Conservation (phyloP, 352 stramenopile species). For the Globisporangium cederbergense region DNA sequence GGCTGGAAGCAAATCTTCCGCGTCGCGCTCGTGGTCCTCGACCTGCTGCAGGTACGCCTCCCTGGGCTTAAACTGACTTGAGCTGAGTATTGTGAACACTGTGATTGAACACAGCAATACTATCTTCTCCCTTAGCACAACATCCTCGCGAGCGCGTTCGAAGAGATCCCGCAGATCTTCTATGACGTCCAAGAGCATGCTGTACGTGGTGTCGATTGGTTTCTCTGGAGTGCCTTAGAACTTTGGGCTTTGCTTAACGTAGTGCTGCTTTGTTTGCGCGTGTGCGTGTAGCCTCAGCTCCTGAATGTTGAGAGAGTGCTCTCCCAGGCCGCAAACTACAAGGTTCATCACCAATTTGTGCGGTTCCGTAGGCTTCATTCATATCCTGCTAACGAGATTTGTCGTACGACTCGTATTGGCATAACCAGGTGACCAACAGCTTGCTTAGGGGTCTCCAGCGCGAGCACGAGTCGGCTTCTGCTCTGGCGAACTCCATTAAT, state of each 20-base stretch:
- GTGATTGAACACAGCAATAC: background rate
- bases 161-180: conserved; percentile 73
- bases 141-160: conserved; percentile 58
- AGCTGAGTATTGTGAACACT: background rate
- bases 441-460: background rate
- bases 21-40: conserved; percentile 53
- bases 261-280: no score
- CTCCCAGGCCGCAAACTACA: background rate
- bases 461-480: background rate
- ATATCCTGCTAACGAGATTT: no score
- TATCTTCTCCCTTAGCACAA: conserved; percentile 23
- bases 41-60: conserved; percentile 37
- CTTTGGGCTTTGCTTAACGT: no score
- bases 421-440: conserved; percentile 3
- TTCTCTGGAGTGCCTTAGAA: no score
- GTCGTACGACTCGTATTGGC: no score
- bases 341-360: background rate
- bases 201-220: conserved; percentile 24
- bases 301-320: background rate
- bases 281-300: conserved; percentile 5
- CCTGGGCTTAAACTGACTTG: background rate
- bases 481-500: background rate
- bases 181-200: conserved; percentile 64
- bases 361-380: no score
- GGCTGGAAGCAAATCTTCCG: conserved; percentile 76